Base-by-base conservation (phyloP, 2,329 filamentous ascomycete species). In the Colletotrichum phormii region DNA sequence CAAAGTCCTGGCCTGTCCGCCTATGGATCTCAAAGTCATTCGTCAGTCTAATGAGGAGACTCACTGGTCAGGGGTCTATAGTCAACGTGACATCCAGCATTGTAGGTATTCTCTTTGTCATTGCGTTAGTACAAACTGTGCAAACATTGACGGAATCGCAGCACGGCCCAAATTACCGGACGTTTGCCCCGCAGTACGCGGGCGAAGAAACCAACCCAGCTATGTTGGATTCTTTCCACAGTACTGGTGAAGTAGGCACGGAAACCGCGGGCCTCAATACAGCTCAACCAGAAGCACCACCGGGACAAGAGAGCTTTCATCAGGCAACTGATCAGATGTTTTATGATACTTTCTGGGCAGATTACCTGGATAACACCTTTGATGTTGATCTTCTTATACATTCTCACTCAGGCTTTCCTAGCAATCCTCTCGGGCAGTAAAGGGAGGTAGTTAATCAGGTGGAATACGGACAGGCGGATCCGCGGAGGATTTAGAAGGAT, bases 1-100 rank as follows among this genome's bases (percentile, higher is more conserved):
- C 63, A 12, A 67, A 58, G 33, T 67, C 63, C n/a, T 71, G 68
- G 68, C 68, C 68, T 12, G 68, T 71, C 6, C 57, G 49, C 11
- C 6, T 67, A 0, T 67, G 68, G 68, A 71, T 71, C 7, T 61
- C 57, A 3, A 67, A 67, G 15, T 67, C 33, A 0, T 67, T 71
- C 7, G 46, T 71, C 33, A 67, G 57, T 29, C n/a, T 71, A 3
- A 55, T 71, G 49, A 54, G n/a, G 18, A 60, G 68, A 29, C n/a
- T 71, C 26, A 71, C 65, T 42, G 59, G 35, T 0, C 66, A 75
- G n/a, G 60, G 67, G 9, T 26, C 59, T 1, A 64, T 69, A 2
- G 60, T 69, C n/a, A 26, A 51, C 7, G 67, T 69, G 2, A 64
- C 53, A 7, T 42, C 67, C 0, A 64, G 60, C 29, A 68, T 68